phyloP scores from a whole-genome alignment of 176 grass and related monocot species.

The Triticum dicoccoides region DNA sequence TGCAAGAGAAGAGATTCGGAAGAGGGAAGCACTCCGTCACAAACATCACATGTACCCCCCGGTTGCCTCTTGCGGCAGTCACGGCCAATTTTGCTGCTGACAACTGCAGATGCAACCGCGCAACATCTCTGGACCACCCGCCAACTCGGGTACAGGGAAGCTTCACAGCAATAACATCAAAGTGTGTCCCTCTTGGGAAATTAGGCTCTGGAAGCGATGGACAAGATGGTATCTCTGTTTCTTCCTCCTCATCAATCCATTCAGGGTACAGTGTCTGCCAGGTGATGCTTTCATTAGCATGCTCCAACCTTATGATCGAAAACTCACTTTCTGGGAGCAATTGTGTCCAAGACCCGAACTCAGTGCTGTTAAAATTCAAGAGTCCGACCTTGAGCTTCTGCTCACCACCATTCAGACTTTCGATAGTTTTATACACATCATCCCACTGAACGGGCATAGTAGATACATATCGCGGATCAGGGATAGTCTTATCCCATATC shows the following conservation, averaged over 20 bases:
- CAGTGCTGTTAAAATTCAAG: conserved; percentile 79
- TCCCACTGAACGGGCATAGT: conserved; percentile 58
- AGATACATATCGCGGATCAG: conserved; percentile 75
- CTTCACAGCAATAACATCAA: conserved; percentile 88
- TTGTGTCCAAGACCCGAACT: conserved; percentile 59
- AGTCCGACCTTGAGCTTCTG: conserved; percentile 62
- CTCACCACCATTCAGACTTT: conserved; percentile 44
- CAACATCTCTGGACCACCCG: conserved; percentile 82
- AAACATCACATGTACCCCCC: conserved; percentile 65
- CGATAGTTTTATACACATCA: conserved; percentile 44
- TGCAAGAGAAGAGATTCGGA: conserved; percentile 88
- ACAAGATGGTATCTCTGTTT: conserved; percentile 77
- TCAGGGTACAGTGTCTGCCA: conserved; percentile 85
- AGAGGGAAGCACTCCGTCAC: conserved; percentile 80
- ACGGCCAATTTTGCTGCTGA: conserved; percentile 78
- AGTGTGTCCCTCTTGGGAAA: conserved; percentile 39
- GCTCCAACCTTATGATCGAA: conserved; percentile 59
- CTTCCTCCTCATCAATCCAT: conserved; percentile 98
- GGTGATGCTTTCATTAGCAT: conserved; percentile 60
- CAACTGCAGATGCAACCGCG: conserved; percentile 79
- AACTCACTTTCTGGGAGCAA: conserved; percentile 65
- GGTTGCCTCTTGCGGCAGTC: conserved; percentile 43
- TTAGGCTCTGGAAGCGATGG: conserved; percentile 60
- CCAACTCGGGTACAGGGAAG: conserved; percentile 59
- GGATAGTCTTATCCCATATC: conserved; percentile 67